Percentiles rank a stretch among this genome's conserved stretches.
Conservation (phyloP, 176 grass and related monocot species). For the Chloris gayana region DNA sequence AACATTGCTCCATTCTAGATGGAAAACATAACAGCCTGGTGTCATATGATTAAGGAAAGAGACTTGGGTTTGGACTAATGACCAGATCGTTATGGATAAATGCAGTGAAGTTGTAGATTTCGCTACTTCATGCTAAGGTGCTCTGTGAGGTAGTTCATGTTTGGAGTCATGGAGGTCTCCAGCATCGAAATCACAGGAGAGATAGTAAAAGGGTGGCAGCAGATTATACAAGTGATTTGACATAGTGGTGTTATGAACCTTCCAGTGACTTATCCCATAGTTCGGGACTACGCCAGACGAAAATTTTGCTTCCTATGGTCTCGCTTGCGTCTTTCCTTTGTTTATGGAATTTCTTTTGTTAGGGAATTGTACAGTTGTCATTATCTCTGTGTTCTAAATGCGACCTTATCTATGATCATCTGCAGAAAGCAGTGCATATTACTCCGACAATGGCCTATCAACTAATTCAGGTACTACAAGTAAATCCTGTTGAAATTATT, state of each 20-base stretch:
- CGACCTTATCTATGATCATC: conserved; percentile 26
- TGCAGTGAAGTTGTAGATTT: neutral
- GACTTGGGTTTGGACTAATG: neutral
- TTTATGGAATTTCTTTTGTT: neutral
- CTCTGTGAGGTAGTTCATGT: neutral
- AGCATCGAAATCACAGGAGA: neutral
- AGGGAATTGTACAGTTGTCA: neutral
- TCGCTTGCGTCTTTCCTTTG: conserved; percentile 3
- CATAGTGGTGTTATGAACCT: neutral
- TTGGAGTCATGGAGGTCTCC: neutral
- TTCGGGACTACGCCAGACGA: neutral
- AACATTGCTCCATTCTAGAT: no score
- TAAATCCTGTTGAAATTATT: conserved; percentile 28
- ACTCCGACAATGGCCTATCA: conserved; percentile 84
- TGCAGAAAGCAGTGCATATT: conserved; percentile 83
- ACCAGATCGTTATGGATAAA: neutral
- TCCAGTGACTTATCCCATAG: neutral
- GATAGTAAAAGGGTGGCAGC: neutral
- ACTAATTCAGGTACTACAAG: conserved; percentile 70
- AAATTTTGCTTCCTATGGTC: neutral
- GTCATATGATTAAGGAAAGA: no score
- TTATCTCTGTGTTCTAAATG: conserved; percentile 3
- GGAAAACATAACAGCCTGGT: no score
- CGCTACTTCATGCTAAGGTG: neutral
- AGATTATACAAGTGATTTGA: neutral